Percentiles rank a stretch among this genome's conserved stretches.
phyloP scores from a whole-genome alignment of 208 protist species.

The Trypanosoma mega region DNA sequence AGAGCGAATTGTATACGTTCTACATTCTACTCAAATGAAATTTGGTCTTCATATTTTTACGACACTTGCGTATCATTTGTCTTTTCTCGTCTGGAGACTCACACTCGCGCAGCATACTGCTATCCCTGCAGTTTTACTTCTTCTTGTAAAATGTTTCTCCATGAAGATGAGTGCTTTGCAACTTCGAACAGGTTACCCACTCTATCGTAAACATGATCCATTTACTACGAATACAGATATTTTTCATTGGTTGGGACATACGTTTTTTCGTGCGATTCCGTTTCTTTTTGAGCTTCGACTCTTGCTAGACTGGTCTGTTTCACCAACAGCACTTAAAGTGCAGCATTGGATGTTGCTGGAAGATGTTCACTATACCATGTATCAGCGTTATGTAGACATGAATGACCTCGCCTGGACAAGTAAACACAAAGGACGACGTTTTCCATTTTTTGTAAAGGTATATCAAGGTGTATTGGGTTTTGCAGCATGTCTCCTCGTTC shows the following conservation, averaged over 20 bases:
- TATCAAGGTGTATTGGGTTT: conserved; percentile 64
- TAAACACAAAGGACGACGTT: conserved; percentile 32
- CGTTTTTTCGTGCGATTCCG: conserved; percentile 51
- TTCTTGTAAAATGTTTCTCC: conserved; percentile 43
- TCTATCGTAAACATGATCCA: conserved; percentile 49
- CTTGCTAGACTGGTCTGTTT: conserved; percentile 78
- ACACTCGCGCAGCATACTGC: conserved; percentile 11
- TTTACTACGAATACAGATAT: conserved; percentile 51
- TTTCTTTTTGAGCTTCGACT: conserved; percentile 77
- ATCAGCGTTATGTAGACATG: conserved; percentile 67
- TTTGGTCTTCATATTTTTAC: conserved; percentile 35
- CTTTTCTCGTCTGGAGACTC: conserved; percentile 41
- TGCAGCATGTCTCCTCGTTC: conserved; percentile 32
- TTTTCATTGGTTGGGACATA: conserved; percentile 51
- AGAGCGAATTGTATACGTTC: conserved; percentile 71
- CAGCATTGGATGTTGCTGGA: conserved; percentile 82
- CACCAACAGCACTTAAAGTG: conserved; percentile 59
- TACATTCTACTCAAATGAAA: conserved; percentile 37
- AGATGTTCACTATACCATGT: conserved; percentile 66
- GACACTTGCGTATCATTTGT: conserved; percentile 28
- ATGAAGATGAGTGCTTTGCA: conserved; percentile 47
- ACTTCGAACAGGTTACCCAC: conserved; percentile 47
- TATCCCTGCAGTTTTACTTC: conserved; percentile 28
- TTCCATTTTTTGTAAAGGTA: conserved; percentile 44
- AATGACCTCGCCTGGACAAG: conserved; percentile 51